Base-by-base conservation (phyloP, 2,329 filamentous ascomycete genomes). In the Lachnellula hyalina region DNA sequence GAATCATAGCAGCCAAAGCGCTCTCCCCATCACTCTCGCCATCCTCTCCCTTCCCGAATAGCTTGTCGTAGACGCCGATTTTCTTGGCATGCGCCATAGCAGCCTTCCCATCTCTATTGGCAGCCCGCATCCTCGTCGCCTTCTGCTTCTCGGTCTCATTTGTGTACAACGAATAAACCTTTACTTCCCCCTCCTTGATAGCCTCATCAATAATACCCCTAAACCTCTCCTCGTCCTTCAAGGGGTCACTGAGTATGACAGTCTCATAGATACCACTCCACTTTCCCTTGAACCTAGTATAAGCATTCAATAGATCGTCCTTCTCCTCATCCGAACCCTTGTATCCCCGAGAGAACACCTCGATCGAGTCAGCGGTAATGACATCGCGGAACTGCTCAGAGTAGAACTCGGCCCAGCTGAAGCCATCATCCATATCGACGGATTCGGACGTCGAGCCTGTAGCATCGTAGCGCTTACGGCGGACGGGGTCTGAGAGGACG, bases 321-420 rank as follows among this genome's bases (percentile, higher is more conserved):
- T 80, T 82, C 75, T 99, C 94, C 71, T 97, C 90, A 2, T 90
- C 87, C 0, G 90, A 92, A 17, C 83, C 82, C 73, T 93, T 91
- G 77, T 97, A 99, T 61, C 86, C 78, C 32, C 78, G 75, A 56
- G 88, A 82, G 66, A 97, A 89, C 53, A 84, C 81, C 53, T 86
- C 79, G 62, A 99, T 93, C 4, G 83, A 82, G 57, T 89, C 84
- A 3, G 79, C 75, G 17, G 84, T 91, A 49, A 99, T 78, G 25
- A 90, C 79, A 54, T 92, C 86, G 49, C 82, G 82, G 70, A 86
- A 96, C 65, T 96, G 91, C 61, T 87, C 84, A 52, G 85, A 83
- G 77, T 95, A 99, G 76, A 91, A 99, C 47, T 89, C 86, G 52
- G 82, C 78, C 94, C 94, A 99, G 76, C 90, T 83, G 74, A 97